Base-by-base conservation (phyloP, 2,329 filamentous ascomycete species). In the Uncinocarpus reesii region DNA sequence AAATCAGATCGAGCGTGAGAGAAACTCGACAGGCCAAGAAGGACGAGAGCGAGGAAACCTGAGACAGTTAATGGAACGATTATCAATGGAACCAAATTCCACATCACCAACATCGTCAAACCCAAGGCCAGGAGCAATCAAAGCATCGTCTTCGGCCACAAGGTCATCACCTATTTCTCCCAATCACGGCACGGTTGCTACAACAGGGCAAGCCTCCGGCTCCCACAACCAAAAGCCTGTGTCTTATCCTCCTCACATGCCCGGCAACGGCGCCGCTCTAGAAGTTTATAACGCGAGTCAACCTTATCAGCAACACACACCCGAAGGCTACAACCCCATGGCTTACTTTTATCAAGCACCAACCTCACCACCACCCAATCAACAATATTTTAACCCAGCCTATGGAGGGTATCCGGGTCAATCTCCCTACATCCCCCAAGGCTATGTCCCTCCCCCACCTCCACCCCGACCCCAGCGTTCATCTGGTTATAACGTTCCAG, bases 31-130 rank as follows among this genome's bases (percentile, higher is more conserved):
- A n/a, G 68, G 67, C 24, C 71, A 75, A 49, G 87, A 88, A 26
- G 88, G 95, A 58, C 75, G 84, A 45, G 90, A 96, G 63, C 82
- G 86, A 49, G 87, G 94, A 60, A 79, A 90, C 48, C 70, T 98
- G 48, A 81, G 86, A 49, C 84, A 85, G 35, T 72, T 98, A 34
- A 96, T 98, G 92, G 89, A 95, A 61, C 80, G 89, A 47, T 90
- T 96, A 80, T 89, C 88, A 1, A 83, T 95, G 69, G 86, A 90
- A 48, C 68, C 67, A 6, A 71, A 76, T 40, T 67, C 63, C 16
- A 62, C 65, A 11, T 67, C 69, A 49, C 63, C 74, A 2, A 66
- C 62, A 48, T 68, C 70, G 40, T 65, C 73, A 32, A 66, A 65
- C 50, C 65, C 65, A 10, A 62, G 62, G 26, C 63, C 63, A n/a